Base-by-base conservation (phyloP, 176 grass and related monocot genomes). In the Dactylis glomerata region DNA sequence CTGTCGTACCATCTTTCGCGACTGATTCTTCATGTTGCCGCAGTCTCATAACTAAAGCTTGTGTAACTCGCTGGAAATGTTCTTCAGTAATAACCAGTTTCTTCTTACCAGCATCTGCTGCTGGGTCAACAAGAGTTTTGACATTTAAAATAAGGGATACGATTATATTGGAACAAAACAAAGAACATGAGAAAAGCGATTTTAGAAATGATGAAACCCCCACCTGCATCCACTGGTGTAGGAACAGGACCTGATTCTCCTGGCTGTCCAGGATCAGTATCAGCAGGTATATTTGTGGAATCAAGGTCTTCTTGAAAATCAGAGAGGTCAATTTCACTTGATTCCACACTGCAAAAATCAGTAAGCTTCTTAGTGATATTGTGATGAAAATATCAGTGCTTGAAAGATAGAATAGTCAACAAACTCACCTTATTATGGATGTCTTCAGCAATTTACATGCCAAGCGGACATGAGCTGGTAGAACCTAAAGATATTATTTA, bases 311-410 rank as follows among this genome's bases (percentile, higher is more conserved):
- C 87, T 92, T 99, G 96, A 44, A 96, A 99, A 84, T 99, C 91
- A 84, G 96, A 99, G 45, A 99, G 93, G 88, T 99, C 93, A 76
- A 99, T 83, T 87, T 99, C 96, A 90, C 93, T 96, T 83, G 96
- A 99, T 84, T 99, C 96, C 47, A 99, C 96, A 83, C 96, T 99
- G 84, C 55, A 94, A 16, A 82, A 56, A 34, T 57, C 19, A 77
- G 81, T 40, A 82, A 85, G 50, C 23, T 82, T 34, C 22, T 12
- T n/a, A 68, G 17, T 2, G n/a, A 79, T 42, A 88, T 75, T 8
- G 73, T 52, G 17, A 77, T 73, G 28, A 42, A 80, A 82, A 42
- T 86, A 55, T 49, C 63, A 68, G 33, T 8, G 52, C 34, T 44
- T 86, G 50, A 6, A 46, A 70, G 20, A 41, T 77, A 27, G 45